phyloP scores from a whole-genome alignment of 441 rosid genomes.

The Mallotus japonicus region DNA sequence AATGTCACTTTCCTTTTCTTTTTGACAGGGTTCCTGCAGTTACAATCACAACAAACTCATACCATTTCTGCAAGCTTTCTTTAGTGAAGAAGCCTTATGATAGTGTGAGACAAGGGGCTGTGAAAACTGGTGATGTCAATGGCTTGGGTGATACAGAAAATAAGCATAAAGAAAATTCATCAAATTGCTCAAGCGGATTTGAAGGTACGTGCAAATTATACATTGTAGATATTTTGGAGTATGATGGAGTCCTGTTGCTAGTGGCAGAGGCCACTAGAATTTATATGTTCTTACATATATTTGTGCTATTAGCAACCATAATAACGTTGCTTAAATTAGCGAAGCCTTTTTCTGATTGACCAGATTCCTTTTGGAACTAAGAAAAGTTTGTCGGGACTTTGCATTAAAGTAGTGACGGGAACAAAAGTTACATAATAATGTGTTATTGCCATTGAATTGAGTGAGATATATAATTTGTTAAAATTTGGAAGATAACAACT shows the following conservation, averaged over 20 bases:
- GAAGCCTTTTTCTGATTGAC: not conserved
- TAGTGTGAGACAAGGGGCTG: constrained; percentile 31
- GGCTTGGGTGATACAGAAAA: constrained; percentile 27
- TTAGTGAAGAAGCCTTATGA: constrained; percentile 53
- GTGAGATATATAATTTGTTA: not conserved
- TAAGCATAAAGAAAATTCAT: constrained; percentile 22
- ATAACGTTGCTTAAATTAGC: not conserved
- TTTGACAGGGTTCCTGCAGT: constrained; percentile 54
- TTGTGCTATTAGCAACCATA: not conserved
- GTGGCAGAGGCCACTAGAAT: not conserved
- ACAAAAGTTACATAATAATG: not conserved
- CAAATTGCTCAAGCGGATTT: constrained; percentile 29
- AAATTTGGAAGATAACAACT: not conserved
- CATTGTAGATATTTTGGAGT: constrained; percentile 3
- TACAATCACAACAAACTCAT: constrained; percentile 59
- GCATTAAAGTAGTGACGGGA: too few relatives aligned
- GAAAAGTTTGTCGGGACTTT: too few relatives aligned
- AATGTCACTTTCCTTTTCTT: constrained; percentile 9
- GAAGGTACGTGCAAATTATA: constrained; percentile 39
- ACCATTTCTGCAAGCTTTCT: constrained; percentile 93
- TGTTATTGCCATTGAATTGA: not conserved
- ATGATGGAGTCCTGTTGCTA: not conserved
- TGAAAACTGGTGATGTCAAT: constrained; percentile 29
- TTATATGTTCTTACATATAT: not conserved
- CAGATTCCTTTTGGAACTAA: not conserved